Evolutionary conservation across 768 basidiomycete species (phyloP), one percentile per base, ranked within the genome.

Genomic region (Sporobolomyces phaffii): DNA sequence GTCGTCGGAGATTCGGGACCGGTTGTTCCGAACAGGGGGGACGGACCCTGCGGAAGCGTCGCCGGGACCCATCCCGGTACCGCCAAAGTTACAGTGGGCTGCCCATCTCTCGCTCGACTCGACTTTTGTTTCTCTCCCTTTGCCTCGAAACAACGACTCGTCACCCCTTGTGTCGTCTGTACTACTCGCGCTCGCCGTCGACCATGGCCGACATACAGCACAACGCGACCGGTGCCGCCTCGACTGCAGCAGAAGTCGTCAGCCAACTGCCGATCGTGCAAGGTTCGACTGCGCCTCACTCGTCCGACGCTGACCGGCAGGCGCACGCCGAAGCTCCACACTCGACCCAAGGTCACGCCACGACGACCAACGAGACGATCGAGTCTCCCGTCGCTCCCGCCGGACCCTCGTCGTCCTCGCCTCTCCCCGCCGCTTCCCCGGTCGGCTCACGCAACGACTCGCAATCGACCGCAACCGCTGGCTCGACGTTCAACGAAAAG

Each of bases 171-270:
- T n/a, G n/a, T n/a, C n/a, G n/a, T n/a, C n/a, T n/a, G 45, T 22
- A n/a, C 31, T 34, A 9, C 18, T 18, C 31, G 7, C 7, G 29
- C 31, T 52, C 48, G 18, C n/a, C 40, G 6, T 41, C 49, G 20
- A 38, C n/a, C 29, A 65, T 65, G 64, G 64, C 64, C 2, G 64
- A 65, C 20, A 18, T 28, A 7, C 31, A 43, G 14, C 31, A 45
- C 43, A 28, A 44, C 26, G 33, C 31, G 5, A 45, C 57, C 2
- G 58, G 57, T 47, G 43, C 43, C 1, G 31, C 36, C 0, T 36
- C 57, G 7, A 47, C 33, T 2, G 49, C 57, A 8, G 64, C 49
- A 14, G 43, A 36, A 6, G 3, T 65, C 34, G 57, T 33, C 0
- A 28, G 33, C 5, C 40, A 43, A 13, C 15, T 60, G 8, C 36